Percentiles rank a stretch among this genome's conserved stretches.
Evolutionary conservation across 257 asterid species (phyloP).

Genomic region (Handroanthus guayacan): DNA sequence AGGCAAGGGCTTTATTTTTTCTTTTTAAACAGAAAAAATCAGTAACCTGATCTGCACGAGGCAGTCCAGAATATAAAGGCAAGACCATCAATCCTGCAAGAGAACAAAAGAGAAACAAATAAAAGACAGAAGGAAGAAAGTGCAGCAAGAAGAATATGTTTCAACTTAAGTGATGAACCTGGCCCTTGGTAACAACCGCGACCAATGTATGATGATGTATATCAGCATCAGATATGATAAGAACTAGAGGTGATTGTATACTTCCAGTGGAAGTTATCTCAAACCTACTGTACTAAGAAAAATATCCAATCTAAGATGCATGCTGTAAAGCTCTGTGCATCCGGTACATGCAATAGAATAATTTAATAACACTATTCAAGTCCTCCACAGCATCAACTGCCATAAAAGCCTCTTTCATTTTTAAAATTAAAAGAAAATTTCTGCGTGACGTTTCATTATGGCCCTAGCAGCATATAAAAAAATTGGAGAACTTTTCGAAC

Average conservation of each 20-base stretch:
- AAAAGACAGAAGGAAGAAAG: slow-evolving; percentile 1
- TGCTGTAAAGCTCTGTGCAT: not conserved
- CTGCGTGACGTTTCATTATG: not conserved
- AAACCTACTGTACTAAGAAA: not conserved
- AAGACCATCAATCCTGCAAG: slow-evolving; percentile 78
- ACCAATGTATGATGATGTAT: not conserved
- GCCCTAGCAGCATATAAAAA: slow-evolving; percentile 13
- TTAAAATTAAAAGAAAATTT: not conserved
- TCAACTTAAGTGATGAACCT: slow-evolving; percentile 12
- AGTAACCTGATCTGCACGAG: slow-evolving; percentile 91
- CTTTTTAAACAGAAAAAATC: slow-evolving; percentile 12
- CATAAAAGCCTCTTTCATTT: slow-evolving; percentile 11
- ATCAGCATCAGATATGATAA: not conserved
- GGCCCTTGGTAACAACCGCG: not conserved
- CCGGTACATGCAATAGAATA: not conserved
- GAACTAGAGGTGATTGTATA: not conserved
- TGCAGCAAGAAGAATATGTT: slow-evolving; percentile 20
- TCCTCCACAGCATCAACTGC: slow-evolving; percentile 3
- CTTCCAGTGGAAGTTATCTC: slow-evolving; percentile 14
- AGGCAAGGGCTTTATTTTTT: not conserved
- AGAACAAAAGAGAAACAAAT: slow-evolving; percentile 24
- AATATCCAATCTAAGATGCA: slow-evolving; percentile 10
- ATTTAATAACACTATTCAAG: not conserved
- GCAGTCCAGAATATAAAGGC: slow-evolving; percentile 92
- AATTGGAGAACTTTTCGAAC: not conserved